phyloP scores from a whole-genome alignment of 495 filamentous ascomycete species.

The Bacidia gigantensis region DNA sequence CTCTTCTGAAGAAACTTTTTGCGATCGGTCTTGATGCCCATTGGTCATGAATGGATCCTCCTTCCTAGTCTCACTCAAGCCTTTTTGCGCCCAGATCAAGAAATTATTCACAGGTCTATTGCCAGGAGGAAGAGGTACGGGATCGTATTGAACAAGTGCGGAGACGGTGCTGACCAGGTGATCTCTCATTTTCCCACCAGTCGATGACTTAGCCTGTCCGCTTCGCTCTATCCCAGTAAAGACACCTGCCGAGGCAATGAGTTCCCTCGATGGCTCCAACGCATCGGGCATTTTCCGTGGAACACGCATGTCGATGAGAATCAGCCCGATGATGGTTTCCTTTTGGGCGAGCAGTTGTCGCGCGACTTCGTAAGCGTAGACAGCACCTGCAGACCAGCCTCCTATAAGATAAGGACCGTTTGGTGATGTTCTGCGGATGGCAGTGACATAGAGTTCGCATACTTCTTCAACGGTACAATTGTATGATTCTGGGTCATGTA shows the following conservation, averaged over 20 bases:
- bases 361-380: constrained; percentile 29
- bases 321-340: constrained; percentile 21
- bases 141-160: constrained; percentile 45
- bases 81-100: constrained; percentile 9
- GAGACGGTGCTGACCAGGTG: constrained; percentile 50
- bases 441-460: constrained; percentile 43
- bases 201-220: constrained; percentile 31
- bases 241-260: not conserved
- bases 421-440: constrained; percentile 48
- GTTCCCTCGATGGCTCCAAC: not conserved
- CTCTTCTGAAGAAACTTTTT: not conserved
- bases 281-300: no score
- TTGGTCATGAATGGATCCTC: not conserved
- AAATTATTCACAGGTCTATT: not conserved
- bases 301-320: constrained; percentile 26
- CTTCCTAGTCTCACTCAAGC: not conserved
- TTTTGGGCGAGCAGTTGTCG: constrained; percentile 21
- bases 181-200: constrained; percentile 38
- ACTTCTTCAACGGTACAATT: constrained; percentile 35
- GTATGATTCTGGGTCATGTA: constrained; percentile 38
- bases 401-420: constrained; percentile 51
- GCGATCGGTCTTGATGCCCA: no score
- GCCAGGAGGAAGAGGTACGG: constrained; percentile 27
- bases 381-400: constrained; percentile 39
- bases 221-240: constrained; percentile 34